Conservation (phyloP, 257 asterid species). For the Solanum microdontum region DNA sequence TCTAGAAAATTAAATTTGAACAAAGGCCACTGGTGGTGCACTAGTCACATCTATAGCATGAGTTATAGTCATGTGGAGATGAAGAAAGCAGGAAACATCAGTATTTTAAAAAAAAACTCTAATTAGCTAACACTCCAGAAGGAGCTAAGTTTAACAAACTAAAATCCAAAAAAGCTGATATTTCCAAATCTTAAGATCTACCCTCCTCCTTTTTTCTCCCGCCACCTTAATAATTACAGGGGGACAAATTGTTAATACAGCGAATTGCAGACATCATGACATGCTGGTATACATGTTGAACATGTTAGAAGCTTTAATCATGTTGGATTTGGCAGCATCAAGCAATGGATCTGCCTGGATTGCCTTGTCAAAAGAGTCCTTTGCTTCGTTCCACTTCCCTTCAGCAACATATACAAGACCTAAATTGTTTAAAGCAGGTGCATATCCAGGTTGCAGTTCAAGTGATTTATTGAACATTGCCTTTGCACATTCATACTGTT, state of each 20-base stretch:
- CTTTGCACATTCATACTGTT: slow-evolving; percentile 55
- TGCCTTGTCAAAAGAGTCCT: slow-evolving; percentile 83
- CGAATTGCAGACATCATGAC: slow-evolving; percentile 13
- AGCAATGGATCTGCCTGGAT: slow-evolving; percentile 61
- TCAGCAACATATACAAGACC: slow-evolving; percentile 94
- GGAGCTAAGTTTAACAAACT: not conserved
- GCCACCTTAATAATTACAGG: not conserved
- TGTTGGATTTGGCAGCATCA: slow-evolving; percentile 91
- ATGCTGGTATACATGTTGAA: slow-evolving; percentile 23
- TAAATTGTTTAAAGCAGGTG: slow-evolving; percentile 92
- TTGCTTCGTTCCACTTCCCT: slow-evolving; percentile 71
- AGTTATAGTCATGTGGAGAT: not conserved
- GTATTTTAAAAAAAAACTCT: not conserved
- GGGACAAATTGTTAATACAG: not conserved
- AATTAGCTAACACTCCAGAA: not conserved
- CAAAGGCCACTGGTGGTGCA: not conserved
- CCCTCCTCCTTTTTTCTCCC: not conserved
- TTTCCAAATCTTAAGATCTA: not conserved
- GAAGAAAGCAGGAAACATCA: not conserved
- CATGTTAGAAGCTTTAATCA: slow-evolving; percentile 44
- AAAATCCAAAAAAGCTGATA: not conserved
- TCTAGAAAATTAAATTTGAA: not conserved
- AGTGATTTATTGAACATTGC: slow-evolving; percentile 92
- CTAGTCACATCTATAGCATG: not conserved
- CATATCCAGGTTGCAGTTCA: slow-evolving; percentile 90